These are phyloP conservation scores for Cardiosporidium cionae DNA, from an alignment of 169 alveolate genomes.

Conservation along the genomic window DNA sequence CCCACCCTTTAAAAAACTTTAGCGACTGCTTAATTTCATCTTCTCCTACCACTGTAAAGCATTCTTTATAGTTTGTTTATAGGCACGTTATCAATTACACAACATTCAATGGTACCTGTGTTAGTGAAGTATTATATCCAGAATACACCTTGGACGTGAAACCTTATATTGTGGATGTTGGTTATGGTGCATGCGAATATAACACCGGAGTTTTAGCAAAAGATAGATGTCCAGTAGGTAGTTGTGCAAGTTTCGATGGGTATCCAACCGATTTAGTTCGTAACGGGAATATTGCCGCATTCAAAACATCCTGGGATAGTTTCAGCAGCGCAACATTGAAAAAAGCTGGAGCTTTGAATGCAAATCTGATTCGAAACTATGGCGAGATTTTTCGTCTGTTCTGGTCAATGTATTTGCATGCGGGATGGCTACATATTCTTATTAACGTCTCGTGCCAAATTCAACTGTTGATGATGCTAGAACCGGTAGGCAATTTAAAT, in stretches of 20 bases:
- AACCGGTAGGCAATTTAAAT: conserved; percentile 60
- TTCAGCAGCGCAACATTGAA: conserved; percentile 44
- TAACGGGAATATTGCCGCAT: conserved; percentile 31
- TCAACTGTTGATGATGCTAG: conserved; percentile 73
- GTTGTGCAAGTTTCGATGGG: conserved; percentile 49
- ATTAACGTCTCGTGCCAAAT: conserved; percentile 75
- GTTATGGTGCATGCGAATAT: conserved; percentile 70
- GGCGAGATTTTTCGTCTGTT: conserved; percentile 63
- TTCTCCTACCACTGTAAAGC: background rate
- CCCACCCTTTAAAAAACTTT: background rate
- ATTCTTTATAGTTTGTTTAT: background rate
- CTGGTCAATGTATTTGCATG: conserved; percentile 76
- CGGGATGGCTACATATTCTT: conserved; percentile 65
- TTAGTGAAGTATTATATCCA: conserved; percentile 57
- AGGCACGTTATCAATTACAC: conserved; percentile 53
- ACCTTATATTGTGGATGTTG: conserved; percentile 50
- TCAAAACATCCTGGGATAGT: conserved; percentile 42
- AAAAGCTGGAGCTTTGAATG: conserved; percentile 52
- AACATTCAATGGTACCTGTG: conserved; percentile 62
- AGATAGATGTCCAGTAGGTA: conserved; percentile 48
- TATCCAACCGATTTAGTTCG: conserved; percentile 54
- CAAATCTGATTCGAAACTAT: conserved; percentile 59
- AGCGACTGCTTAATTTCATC: background rate
- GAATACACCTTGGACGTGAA: conserved; percentile 23
- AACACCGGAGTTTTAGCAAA: conserved; percentile 43